Percentiles rank a stretch among this genome's conserved stretches.
These are phyloP conservation scores for Alternaria sp. DNA, from an alignment of 2,329 filamentous ascomycete genomes.

Conservation along the genomic window DNA sequence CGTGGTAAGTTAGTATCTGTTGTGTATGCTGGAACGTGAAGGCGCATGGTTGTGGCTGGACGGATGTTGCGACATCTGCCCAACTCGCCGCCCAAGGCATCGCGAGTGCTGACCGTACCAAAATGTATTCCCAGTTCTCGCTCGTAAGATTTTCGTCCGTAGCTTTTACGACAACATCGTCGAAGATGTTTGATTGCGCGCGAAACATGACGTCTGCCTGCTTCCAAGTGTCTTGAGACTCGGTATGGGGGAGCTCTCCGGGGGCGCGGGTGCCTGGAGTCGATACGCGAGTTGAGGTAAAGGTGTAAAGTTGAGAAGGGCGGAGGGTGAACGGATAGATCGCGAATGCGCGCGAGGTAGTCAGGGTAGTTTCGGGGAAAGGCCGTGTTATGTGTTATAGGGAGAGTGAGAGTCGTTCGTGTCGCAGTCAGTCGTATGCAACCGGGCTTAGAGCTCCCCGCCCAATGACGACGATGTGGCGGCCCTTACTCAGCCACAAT, in stretches of 20 bases:
- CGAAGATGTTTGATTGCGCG: constrained; percentile 69
- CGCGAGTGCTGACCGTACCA: constrained; percentile 51
- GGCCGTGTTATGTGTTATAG: constrained; percentile 6
- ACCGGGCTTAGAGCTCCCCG: constrained; percentile 26
- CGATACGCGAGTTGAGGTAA: background rate
- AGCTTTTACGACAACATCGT: constrained; percentile 78
- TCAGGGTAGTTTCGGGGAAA: background rate
- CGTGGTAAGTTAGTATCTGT: constrained; percentile 17
- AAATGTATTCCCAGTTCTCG: constrained; percentile 74
- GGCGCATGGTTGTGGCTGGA: background rate
- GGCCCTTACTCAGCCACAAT: constrained; percentile 20
- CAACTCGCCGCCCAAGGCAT: background rate
- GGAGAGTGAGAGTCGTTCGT: constrained; percentile 7
- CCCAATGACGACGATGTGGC: constrained; percentile 28
- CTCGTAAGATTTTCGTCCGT: constrained; percentile 98
- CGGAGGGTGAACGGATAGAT: background rate
- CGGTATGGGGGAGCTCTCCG: constrained; percentile 5
- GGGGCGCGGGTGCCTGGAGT: constrained; percentile 10
- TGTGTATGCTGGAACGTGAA: background rate
- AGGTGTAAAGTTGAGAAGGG: background rate
- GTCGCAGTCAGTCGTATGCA: constrained; percentile 19
- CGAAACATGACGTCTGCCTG: constrained; percentile 53
- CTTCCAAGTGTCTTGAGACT: background rate
- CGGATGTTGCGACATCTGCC: background rate
- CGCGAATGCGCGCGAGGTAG: background rate